Evolutionary conservation across 345 rosid species (phyloP).

Genomic region (Noccaea caerulescens): DNA sequence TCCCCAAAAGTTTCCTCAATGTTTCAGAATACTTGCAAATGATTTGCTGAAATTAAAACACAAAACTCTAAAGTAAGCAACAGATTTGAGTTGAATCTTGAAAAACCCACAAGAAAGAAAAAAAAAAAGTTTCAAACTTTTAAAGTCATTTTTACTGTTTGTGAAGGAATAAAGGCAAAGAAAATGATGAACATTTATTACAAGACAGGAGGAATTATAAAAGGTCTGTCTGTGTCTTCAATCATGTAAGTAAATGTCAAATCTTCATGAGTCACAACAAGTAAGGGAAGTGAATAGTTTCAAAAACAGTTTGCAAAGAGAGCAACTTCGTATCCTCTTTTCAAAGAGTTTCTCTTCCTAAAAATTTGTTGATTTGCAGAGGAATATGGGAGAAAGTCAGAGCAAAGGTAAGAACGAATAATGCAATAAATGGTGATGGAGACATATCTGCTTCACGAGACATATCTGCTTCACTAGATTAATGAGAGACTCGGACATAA

Average conservation of each 20-base stretch:
- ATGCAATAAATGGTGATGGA: conserved; percentile 44
- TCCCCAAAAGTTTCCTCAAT: conserved; percentile 65
- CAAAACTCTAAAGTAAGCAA: not conserved
- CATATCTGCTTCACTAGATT: conserved; percentile 22
- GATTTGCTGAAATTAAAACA: conserved; percentile 58
- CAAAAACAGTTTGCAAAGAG: conserved; percentile 44
- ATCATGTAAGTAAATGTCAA: conserved; percentile 34
- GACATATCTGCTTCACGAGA: conserved; percentile 30
- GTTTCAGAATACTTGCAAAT: conserved; percentile 66
- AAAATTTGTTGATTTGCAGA: conserved; percentile 32
- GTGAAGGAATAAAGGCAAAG: conserved; percentile 29
- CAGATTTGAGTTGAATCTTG: conserved; percentile 17
- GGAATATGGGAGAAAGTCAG: conserved; percentile 43
- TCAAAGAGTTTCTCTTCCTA: conserved; percentile 30
- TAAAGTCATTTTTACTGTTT: conserved; percentile 19
- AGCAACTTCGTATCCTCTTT: conserved; percentile 43
- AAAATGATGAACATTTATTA: conserved; percentile 39
- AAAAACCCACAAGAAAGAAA: conserved; percentile 18
- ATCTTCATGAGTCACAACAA: conserved; percentile 26
- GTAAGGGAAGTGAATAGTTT: conserved; percentile 40
- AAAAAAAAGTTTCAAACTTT: conserved; percentile 22
- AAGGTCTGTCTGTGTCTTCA: conserved; percentile 17
- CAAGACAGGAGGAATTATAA: conserved; percentile 27
- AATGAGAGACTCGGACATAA: conserved; percentile 10
- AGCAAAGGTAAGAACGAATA: conserved; percentile 41